phyloP scores from a whole-genome alignment of 306 rosid species.

The Cicer chorassanicum region DNA sequence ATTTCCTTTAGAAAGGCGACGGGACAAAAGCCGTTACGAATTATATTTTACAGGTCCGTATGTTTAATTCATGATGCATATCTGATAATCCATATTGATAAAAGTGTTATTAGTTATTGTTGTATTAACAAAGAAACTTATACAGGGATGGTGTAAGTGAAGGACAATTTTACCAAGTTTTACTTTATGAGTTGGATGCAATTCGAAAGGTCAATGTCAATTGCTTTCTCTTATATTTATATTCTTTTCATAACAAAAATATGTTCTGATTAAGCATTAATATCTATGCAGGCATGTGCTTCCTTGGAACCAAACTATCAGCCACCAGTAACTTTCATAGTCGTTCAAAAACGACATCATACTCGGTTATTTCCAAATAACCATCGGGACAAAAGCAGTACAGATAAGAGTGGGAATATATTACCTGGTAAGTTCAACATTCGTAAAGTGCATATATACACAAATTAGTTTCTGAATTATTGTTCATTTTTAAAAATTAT shows the following conservation, averaged over 20 bases:
- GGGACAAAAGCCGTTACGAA: constrained; percentile 88
- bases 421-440: constrained; percentile 66
- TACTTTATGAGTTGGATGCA: constrained; percentile 89
- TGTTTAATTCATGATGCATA: constrained; percentile 23
- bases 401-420: constrained; percentile 90
- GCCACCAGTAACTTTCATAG: constrained; percentile 90
- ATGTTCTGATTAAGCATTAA: constrained; percentile 2
- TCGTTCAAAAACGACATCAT: constrained; percentile 94
- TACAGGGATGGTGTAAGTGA: constrained; percentile 97
- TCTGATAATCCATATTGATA: not conserved
- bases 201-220: constrained; percentile 71
- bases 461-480: not conserved
- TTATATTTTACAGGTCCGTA: constrained; percentile 83
- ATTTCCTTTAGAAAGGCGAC: constrained; percentile 91
- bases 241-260: not conserved
- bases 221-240: not conserved
- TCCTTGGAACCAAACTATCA: constrained; percentile 94
- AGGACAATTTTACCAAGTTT: constrained; percentile 95
- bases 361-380: constrained; percentile 83
- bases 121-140: constrained; percentile 23
- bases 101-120: not conserved
- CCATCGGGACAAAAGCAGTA: constrained; percentile 75
- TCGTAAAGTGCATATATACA: not conserved
- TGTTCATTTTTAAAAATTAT: not conserved
- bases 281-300: constrained; percentile 76